Percentiles rank a stretch among this genome's conserved stretches.
Conservation (phyloP, 2,329 filamentous ascomycete species). For the Lasiodiplodia sp. region DNA sequence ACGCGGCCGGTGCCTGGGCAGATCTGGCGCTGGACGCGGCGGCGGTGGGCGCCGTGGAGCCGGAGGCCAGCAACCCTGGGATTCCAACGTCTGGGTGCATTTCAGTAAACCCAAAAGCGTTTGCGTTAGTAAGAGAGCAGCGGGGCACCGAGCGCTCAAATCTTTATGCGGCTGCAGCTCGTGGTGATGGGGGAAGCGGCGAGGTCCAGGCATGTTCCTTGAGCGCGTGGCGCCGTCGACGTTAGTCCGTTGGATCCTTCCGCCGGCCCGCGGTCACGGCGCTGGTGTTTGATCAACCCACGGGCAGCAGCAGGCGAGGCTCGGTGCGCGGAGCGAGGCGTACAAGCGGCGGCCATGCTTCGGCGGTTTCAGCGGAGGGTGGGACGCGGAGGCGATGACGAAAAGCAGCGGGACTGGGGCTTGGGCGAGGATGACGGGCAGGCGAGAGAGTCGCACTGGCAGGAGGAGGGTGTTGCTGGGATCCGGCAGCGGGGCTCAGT, state of each 20-base stretch:
- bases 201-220: slow-evolving; percentile 22
- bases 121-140: no score
- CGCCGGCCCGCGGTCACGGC: slow-evolving; percentile 27
- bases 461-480: slow-evolving; percentile 10
- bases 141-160: no score
- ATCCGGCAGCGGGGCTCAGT: slow-evolving; percentile 19
- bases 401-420: slow-evolving; percentile 2
- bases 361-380: slow-evolving; percentile 18
- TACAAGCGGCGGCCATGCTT: slow-evolving; percentile 19
- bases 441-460: slow-evolving; percentile 9
- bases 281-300: slow-evolving; percentile 29
- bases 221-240: slow-evolving; percentile 22
- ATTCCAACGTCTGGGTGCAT: neutral
- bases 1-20: slow-evolving; percentile 14
- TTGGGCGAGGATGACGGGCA: slow-evolving; percentile 19
- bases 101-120: no score
- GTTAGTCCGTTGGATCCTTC: slow-evolving; percentile 27
- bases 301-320: slow-evolving; percentile 13
- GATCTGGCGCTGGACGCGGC: slow-evolving; percentile 13
- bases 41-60: slow-evolving; percentile 20
- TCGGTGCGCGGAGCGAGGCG: slow-evolving; percentile 20
- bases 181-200: slow-evolving; percentile 16
- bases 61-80: slow-evolving; percentile 9
- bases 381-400: slow-evolving; percentile 25
- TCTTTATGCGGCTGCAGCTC: neutral